A percentile compares a stretch with the other conserved stretches of the same genome.
Conservation (phyloP, 306 rosid genomes). For the Potentilla sterilis region DNA sequence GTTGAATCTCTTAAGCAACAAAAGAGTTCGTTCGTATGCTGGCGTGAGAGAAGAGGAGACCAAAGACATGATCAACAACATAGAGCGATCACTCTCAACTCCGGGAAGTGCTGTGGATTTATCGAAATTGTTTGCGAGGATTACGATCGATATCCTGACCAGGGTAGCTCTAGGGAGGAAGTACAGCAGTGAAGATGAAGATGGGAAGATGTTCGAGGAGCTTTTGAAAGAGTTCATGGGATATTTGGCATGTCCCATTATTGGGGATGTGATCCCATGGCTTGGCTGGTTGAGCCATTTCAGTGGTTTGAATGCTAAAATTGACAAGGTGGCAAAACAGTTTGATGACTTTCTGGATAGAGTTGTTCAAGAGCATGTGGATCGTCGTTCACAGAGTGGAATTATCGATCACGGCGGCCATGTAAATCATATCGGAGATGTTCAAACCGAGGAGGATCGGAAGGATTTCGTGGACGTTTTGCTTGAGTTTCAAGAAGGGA, state of each 20-base stretch:
- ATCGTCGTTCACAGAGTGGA: background rate
- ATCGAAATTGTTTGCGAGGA: conserved; percentile 25
- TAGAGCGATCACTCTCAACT: conserved; percentile 17
- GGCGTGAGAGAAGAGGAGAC: conserved; percentile 32
- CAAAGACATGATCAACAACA: conserved; percentile 9
- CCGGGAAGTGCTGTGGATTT: conserved; percentile 27
- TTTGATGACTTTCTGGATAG: conserved; percentile 41
- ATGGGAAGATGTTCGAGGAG: conserved; percentile 7
- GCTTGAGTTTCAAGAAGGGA: conserved; percentile 33
- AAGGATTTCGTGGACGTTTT: conserved; percentile 44
- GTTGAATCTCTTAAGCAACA: conserved; percentile 31
- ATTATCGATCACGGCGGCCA: too few species aligned
- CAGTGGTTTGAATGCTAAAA: conserved; percentile 38
- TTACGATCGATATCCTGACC: conserved; percentile 39
- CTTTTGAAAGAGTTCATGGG: conserved; percentile 16
- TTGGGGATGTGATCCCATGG: conserved; percentile 21
- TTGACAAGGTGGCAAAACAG: conserved; percentile 34
- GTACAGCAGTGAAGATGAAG: conserved; percentile 4
- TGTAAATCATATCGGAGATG: background rate
- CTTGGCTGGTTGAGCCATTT: conserved; percentile 35
- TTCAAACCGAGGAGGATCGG: background rate
- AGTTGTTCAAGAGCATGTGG: conserved; percentile 42
- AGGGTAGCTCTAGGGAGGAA: conserved; percentile 48
- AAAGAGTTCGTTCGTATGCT: conserved; percentile 32
- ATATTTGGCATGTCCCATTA: conserved; percentile 25